These are phyloP conservation scores for Monilinia polystroma DNA, from an alignment of 2,329 filamentous ascomycete species.

Conservation along the genomic window DNA sequence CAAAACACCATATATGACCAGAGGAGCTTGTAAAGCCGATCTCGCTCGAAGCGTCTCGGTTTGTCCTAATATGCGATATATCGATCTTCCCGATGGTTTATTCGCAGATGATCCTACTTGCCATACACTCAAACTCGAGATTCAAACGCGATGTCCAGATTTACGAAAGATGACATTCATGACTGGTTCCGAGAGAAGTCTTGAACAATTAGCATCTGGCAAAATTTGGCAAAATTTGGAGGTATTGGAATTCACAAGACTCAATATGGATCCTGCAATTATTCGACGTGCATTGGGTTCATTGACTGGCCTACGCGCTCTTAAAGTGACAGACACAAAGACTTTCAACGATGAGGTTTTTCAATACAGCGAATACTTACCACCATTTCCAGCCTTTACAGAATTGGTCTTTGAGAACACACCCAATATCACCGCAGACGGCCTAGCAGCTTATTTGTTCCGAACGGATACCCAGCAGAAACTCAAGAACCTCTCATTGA, in stretches of 20 bases:
- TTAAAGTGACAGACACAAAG: slow-evolving; percentile 69
- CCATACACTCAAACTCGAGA: slow-evolving; percentile 73
- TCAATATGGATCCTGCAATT: slow-evolving; percentile 68
- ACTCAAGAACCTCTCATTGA: slow-evolving; percentile 68
- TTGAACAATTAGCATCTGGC: slow-evolving; percentile 66
- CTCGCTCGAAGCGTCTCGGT: slow-evolving; percentile 84
- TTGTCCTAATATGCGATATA: slow-evolving; percentile 79
- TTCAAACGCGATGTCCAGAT: slow-evolving; percentile 79
- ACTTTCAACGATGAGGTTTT: slow-evolving; percentile 79
- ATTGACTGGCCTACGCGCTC: slow-evolving; percentile 65
- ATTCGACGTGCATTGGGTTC: slow-evolving; percentile 69
- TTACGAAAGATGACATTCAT: slow-evolving; percentile 88
- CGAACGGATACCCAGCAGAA: slow-evolving; percentile 56
- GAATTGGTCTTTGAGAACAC: slow-evolving; percentile 71
- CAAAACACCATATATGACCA: slow-evolving; percentile 92
- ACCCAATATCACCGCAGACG: slow-evolving; percentile 68
- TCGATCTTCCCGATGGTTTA: slow-evolving; percentile 87
- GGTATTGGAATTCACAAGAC: slow-evolving; percentile 66
- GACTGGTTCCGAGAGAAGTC: slow-evolving; percentile 72
- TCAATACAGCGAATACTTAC: slow-evolving; percentile 60
- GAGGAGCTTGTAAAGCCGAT: slow-evolving; percentile 77
- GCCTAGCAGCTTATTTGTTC: slow-evolving; percentile 68
- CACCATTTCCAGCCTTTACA: slow-evolving; percentile 71
- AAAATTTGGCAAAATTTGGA: slow-evolving; percentile 69
- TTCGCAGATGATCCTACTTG: slow-evolving; percentile 78